Conservation (phyloP, 2,329 filamentous ascomycete species). For the Fusarium brevicatenulatum region DNA sequence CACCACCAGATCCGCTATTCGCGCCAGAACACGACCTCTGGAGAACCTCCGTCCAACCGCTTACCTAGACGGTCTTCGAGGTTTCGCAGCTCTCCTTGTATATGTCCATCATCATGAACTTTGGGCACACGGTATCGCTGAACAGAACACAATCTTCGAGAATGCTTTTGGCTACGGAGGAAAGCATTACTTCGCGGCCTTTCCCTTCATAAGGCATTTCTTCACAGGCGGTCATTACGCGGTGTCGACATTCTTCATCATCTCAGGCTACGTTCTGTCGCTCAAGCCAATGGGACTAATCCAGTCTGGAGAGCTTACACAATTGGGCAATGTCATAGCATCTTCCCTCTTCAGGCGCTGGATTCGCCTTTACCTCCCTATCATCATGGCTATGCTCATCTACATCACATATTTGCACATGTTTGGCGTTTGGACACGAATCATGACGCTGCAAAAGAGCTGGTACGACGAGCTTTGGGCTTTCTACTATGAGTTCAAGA, state of each 20-base stretch:
- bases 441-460: constrained; percentile 51
- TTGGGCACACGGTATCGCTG: constrained; percentile 61
- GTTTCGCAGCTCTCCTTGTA: constrained; percentile 73
- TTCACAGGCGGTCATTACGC: constrained; percentile 71
- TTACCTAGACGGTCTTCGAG: constrained; percentile 71
- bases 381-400: constrained; percentile 65
- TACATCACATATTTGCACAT: constrained; percentile 63
- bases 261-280: constrained; percentile 67
- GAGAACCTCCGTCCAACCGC: constrained; percentile 60
- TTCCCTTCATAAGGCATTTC: constrained; percentile 68
- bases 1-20: constrained; percentile 20
- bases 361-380: constrained; percentile 60
- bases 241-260: constrained; percentile 66
- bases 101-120: constrained; percentile 70
- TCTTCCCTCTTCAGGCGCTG: constrained; percentile 62
- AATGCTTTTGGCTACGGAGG: constrained; percentile 62
- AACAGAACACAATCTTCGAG: constrained; percentile 57
- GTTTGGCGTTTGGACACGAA: constrained; percentile 58
- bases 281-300: constrained; percentile 60
- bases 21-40: constrained; percentile 25
- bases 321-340: constrained; percentile 56
- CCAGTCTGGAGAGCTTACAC: constrained; percentile 53
- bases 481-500: constrained; percentile 68
- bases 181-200: constrained; percentile 58
- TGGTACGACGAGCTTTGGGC: constrained; percentile 61